Evolutionary conservation across 2,329 filamentous ascomycete species (phyloP).

Genomic region (Keithomyces neogunnii): DNA sequence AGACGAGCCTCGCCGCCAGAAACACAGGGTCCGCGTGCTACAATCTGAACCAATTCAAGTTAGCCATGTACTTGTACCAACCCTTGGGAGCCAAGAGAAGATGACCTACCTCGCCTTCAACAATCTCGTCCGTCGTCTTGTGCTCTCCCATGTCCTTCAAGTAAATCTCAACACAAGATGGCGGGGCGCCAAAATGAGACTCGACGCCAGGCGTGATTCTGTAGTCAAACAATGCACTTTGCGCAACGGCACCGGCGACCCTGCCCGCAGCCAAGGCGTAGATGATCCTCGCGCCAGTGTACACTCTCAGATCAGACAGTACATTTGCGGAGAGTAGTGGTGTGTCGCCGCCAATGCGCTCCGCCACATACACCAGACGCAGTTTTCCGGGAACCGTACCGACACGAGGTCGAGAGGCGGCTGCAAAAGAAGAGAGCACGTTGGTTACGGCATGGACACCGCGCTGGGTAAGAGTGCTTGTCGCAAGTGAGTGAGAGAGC

Average conservation of each 20-base stretch:
- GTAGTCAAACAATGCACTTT: constrained; percentile 86
- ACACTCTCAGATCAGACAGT: constrained; percentile 74
- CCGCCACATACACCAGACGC: constrained; percentile 72
- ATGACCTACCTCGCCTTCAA: constrained; percentile 52
- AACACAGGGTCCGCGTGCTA: constrained; percentile 66
- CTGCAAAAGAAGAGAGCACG: constrained; percentile 39
- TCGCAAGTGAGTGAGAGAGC: constrained; percentile 63
- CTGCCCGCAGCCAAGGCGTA: constrained; percentile 76
- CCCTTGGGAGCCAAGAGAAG: neutral
- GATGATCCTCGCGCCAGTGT: constrained; percentile 69
- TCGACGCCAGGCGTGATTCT: constrained; percentile 38
- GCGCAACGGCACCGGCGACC: constrained; percentile 83
- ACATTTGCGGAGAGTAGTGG: constrained; percentile 59
- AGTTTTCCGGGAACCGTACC: constrained; percentile 63
- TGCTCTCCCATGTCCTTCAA: constrained; percentile 53
- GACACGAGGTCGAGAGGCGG: constrained; percentile 49
- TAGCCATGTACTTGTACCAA: neutral
- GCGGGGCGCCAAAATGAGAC: constrained; percentile 71
- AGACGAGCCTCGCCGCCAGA: constrained; percentile 56
- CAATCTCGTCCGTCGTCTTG: constrained; percentile 55
- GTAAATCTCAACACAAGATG: constrained; percentile 72
- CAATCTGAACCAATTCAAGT: constrained; percentile 41
- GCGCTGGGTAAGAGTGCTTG: constrained; percentile 56
- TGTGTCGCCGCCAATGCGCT: constrained; percentile 55
- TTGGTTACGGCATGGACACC: constrained; percentile 61